These are phyloP conservation scores for Naganishia sp. DNA, from an alignment of 1,284 basidiomycete species.

Conservation along the genomic window DNA sequence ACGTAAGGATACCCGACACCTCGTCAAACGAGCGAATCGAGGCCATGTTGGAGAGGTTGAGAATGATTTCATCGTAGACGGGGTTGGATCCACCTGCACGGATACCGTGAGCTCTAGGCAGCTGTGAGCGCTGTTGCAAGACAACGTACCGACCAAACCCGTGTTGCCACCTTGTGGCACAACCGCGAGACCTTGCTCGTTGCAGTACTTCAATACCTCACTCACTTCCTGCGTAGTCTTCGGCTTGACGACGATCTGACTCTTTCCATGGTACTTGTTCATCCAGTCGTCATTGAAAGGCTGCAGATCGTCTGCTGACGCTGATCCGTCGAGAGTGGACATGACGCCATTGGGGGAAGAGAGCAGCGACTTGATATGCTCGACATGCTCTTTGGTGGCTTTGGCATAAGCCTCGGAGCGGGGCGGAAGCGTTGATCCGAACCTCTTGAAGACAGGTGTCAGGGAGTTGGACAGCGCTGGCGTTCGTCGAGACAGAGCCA, in stretches of 20 bases:
- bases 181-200: conserved; percentile 73
- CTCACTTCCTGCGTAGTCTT: conserved; percentile 85
- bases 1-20: conserved; percentile 68
- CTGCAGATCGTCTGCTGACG: conserved; percentile 66
- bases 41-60: conserved; percentile 81
- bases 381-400: conserved; percentile 56
- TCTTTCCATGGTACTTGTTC: conserved; percentile 86
- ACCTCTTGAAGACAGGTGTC: conserved; percentile 31
- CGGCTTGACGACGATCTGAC: conserved; percentile 84
- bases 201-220: conserved; percentile 81
- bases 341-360: conserved; percentile 55
- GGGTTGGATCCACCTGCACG: conserved; percentile 82
- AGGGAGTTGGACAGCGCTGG: not conserved
- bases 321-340: conserved; percentile 55
- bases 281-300: conserved; percentile 95
- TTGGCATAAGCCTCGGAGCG: conserved; percentile 52
- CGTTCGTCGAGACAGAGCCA: not conserved
- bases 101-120: not conserved
- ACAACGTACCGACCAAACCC: conserved; percentile 72
- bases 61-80: conserved; percentile 80
- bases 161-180: conserved; percentile 99
- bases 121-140: not conserved
- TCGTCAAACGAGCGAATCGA: conserved; percentile 88
- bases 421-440: conserved; percentile 48
- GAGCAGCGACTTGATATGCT: conserved; percentile 56